phyloP scores from a whole-genome alignment of 2,329 filamentous ascomycete species.

The Madurella mycetomatis region DNA sequence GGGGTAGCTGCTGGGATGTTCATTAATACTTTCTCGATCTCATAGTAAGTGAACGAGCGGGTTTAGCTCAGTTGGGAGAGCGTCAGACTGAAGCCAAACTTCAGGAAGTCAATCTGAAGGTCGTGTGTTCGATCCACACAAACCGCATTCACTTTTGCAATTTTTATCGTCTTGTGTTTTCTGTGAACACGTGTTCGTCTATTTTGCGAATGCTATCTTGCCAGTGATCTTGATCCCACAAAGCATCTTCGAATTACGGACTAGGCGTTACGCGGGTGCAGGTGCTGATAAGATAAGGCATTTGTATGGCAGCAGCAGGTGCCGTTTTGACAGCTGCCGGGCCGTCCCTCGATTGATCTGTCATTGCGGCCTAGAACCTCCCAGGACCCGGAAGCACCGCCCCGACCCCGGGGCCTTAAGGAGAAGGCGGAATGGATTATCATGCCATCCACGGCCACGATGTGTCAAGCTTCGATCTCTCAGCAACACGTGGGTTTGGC shows the following conservation, averaged over 20 bases:
- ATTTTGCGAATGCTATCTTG: too few species aligned
- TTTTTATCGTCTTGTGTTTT: background rate
- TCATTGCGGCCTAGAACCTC: background rate
- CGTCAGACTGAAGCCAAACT: conserved; percentile 24
- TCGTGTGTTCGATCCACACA: conserved; percentile 27
- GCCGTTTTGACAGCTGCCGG: background rate
- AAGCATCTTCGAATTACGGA: too few species aligned
- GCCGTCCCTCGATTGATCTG: background rate
- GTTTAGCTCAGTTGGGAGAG: conserved; percentile 29
- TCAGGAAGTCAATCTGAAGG: conserved; percentile 23
- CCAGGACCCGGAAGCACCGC: background rate
- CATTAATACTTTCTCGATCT: background rate
- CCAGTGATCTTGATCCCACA: too few species aligned
- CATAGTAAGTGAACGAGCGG: conserved; percentile 15
- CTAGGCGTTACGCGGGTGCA: too few species aligned
- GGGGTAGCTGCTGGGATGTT: too few species aligned
- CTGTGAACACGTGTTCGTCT: too few species aligned
- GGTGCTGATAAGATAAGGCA: background rate
- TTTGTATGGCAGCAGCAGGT: background rate
- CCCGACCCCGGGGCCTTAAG: background rate
- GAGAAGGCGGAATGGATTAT: conserved; percentile 47
- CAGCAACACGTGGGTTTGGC: conserved; percentile 15
- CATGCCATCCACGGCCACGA: conserved; percentile 57
- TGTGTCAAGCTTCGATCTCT: conserved; percentile 53
- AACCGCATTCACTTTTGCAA: conserved; percentile 16